These are phyloP conservation scores for Seiridium unicorne DNA, from an alignment of 2,329 filamentous ascomycete genomes.

Conservation along the genomic window DNA sequence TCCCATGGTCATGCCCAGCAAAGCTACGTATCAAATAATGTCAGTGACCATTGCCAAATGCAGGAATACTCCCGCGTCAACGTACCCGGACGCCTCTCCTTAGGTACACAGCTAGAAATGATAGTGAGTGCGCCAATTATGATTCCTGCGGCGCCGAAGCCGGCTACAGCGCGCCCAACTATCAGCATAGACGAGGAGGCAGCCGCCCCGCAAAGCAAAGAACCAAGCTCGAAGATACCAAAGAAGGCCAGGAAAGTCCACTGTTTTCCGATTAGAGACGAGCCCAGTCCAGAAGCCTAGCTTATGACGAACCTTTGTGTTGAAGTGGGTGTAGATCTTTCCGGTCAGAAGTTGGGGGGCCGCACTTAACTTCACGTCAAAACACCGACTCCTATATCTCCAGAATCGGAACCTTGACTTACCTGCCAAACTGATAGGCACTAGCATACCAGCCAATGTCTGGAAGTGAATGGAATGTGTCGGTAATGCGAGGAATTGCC, in stretches of 20 bases:
- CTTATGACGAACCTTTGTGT: constrained; percentile 23
- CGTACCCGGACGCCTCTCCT: constrained; percentile 34
- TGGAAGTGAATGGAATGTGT: constrained; percentile 8
- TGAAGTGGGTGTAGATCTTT: constrained; percentile 43
- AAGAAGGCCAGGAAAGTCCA: constrained; percentile 38
- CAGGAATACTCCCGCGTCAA: background rate
- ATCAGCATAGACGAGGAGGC: constrained; percentile 48
- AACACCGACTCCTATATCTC: constrained; percentile 13
- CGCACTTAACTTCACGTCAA: background rate
- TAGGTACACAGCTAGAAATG: constrained; percentile 32
- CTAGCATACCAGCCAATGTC: constrained; percentile 14
- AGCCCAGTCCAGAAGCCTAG: background rate
- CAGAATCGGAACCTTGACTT: background rate
- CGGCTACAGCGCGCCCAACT: constrained; percentile 49
- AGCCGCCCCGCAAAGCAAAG: constrained; percentile 47
- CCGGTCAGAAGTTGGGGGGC: constrained; percentile 10
- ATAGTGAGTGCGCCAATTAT: constrained; percentile 49
- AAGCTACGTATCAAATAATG: background rate
- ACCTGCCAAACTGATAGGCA: constrained; percentile 10
- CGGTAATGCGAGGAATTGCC: constrained; percentile 12
- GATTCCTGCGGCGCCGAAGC: constrained; percentile 46
- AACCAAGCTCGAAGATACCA: constrained; percentile 51
- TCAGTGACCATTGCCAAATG: background rate
- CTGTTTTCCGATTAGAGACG: constrained; percentile 18
- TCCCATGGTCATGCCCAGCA: background rate